phyloP scores from a whole-genome alignment of 2,329 filamentous ascomycete genomes.

The Trichoderma citrinoviride region DNA sequence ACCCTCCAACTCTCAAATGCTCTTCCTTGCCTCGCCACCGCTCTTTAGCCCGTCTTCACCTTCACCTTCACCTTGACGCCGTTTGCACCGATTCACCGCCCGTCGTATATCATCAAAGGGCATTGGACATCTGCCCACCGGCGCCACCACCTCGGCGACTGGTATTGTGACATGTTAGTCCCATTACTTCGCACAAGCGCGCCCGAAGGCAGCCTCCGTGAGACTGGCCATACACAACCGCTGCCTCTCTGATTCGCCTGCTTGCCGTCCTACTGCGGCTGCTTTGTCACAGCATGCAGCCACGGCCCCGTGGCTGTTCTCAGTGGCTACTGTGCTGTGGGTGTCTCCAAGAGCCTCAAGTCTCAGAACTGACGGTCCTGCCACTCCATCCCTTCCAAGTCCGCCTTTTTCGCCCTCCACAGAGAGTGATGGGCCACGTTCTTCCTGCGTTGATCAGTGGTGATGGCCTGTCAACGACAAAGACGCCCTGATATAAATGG shows the following conservation, averaged over 20 bases:
- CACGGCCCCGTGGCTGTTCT: neutral
- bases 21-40: no score
- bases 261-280: slow-evolving; percentile 4
- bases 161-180: neutral
- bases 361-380: neutral
- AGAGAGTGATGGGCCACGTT: neutral
- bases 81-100: no score
- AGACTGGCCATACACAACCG: neutral
- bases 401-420: neutral
- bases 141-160: neutral
- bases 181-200: neutral
- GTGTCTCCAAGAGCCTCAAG: neutral
- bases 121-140: no score
- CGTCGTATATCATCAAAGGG: no score
- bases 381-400: neutral
- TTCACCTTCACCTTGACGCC: no score
- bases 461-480: neutral
- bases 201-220: neutral
- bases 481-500: neutral
- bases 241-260: neutral
- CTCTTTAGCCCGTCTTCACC: no score
- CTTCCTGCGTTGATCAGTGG: neutral
- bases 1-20: no score
- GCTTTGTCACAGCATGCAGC: neutral
- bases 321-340: neutral